Conservation (phyloP, 352 stramenopile genomes). For the Hyaloperonospora brassicae region DNA sequence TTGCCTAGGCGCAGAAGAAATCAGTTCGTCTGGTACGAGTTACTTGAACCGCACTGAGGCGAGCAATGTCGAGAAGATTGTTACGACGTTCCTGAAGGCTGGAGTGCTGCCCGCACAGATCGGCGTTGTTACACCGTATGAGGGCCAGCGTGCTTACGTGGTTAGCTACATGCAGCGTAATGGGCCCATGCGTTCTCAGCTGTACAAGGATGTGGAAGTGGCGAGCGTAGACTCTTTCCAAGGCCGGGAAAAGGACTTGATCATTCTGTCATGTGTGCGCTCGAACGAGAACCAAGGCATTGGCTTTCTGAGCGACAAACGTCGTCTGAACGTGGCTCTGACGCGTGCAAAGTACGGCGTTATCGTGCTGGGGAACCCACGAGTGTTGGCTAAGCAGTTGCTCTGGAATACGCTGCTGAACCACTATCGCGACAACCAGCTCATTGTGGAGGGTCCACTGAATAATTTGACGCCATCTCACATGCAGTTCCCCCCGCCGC, state of each 20-base stretch:
- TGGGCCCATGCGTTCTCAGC: constrained; percentile 87
- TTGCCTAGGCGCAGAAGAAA: constrained; percentile 94
- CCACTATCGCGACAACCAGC: constrained; percentile 94
- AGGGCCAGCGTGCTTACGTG: constrained; percentile 98
- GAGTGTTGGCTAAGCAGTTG: constrained; percentile 94
- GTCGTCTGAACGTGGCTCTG: constrained; percentile 98
- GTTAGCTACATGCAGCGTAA: constrained; percentile 96
- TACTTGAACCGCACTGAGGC: constrained; percentile 99
- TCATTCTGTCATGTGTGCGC: constrained; percentile 96
- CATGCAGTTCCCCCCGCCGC: constrained; percentile 92
- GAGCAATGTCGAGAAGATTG: constrained; percentile 96
- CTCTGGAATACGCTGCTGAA: constrained; percentile 96
- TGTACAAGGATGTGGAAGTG: constrained; percentile 98
- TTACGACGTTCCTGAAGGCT: constrained; percentile 93
- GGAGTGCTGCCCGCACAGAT: constrained; percentile 90
- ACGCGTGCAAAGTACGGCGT: constrained; percentile 98
- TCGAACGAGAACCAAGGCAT: constrained; percentile 99
- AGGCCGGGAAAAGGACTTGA: constrained; percentile 98
- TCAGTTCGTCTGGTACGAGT: constrained; percentile 95
- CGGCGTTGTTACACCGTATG: constrained; percentile 96
- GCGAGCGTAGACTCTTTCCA: constrained; percentile 99
- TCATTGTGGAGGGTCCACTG: constrained; percentile 94
- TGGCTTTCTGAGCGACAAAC: constrained; percentile 96
- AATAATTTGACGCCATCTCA: constrained; percentile 94
- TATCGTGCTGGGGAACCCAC: constrained; percentile 96